phyloP scores from a whole-genome alignment of 768 basidiomycete species.

The Lactifluus subvellereus region DNA sequence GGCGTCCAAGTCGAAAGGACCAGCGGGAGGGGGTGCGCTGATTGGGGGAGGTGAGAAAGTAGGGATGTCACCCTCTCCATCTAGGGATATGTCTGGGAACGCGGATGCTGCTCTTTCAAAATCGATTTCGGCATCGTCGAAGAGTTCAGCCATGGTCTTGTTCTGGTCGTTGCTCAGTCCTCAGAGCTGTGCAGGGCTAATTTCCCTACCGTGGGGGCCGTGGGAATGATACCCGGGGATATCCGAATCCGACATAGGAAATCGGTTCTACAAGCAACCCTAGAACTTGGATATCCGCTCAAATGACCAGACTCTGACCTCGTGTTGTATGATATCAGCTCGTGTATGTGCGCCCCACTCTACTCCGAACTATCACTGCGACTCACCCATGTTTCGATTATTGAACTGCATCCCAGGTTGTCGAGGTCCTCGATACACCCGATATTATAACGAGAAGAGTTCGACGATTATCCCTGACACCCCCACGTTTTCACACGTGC shows the following conservation, averaged over 20 bases:
- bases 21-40: slow-evolving; percentile 22
- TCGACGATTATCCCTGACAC: slow-evolving; percentile 1
- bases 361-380: neutral
- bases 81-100: slow-evolving; percentile 80
- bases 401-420: slow-evolving; percentile 19
- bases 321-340: slow-evolving; percentile 13
- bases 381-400: slow-evolving; percentile 9
- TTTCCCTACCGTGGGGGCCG: neutral
- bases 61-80: slow-evolving; percentile 55
- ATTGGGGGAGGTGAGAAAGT: slow-evolving; percentile 31
- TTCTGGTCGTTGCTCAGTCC: neutral
- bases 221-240: neutral
- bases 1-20: slow-evolving; percentile 59
- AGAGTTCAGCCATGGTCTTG: slow-evolving; percentile 33
- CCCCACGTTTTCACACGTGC: slow-evolving; percentile 9
- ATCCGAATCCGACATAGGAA: neutral
- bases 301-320: slow-evolving; percentile 15
- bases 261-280: neutral
- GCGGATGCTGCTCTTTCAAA: slow-evolving; percentile 76
- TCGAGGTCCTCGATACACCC: slow-evolving; percentile 2
- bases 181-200: neutral
- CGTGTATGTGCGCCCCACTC: slow-evolving; percentile 13
- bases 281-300: neutral
- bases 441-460: slow-evolving; percentile 8
- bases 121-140: slow-evolving; percentile 56